Evolutionary conservation across 176 grass and related monocot species (phyloP).

Genomic region (Oryza meridionalis): DNA sequence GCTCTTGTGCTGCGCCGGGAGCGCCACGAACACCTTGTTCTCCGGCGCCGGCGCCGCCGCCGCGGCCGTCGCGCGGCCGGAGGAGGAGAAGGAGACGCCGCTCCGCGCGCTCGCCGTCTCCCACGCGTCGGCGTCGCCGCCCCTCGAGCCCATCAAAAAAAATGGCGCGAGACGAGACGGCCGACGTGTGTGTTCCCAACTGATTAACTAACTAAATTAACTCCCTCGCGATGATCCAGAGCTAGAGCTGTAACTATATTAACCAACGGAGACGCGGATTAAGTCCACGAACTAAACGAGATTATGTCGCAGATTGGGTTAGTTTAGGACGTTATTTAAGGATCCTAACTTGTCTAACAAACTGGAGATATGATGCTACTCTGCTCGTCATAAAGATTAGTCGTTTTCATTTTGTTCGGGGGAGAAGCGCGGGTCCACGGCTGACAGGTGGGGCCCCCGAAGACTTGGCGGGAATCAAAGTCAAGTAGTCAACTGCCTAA

Average conservation of each 20-base stretch:
- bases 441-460: not conserved
- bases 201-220: not conserved
- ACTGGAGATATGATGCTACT: not conserved
- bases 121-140: not conserved
- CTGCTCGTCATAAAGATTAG: too few species aligned
- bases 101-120: slow-evolving; percentile 25
- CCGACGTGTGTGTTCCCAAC: not conserved
- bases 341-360: slow-evolving; percentile 19
- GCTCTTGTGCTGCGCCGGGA: slow-evolving; percentile 63
- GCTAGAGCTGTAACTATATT: not conserved
- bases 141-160: slow-evolving; percentile 26
- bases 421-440: not conserved
- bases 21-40: slow-evolving; percentile 60
- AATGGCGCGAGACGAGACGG: slow-evolving; percentile 7
- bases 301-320: not conserved
- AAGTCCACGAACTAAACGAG: not conserved
- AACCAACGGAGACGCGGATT: not conserved
- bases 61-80: not conserved
- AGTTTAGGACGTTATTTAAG: not conserved
- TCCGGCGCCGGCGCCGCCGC: too few species aligned
- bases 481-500: not conserved
- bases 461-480: not conserved
- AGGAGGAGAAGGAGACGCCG: slow-evolving; percentile 4
- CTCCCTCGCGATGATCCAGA: not conserved
- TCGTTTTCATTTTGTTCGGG: not conserved